Conservation (phyloP, 495 filamentous ascomycete genomes). For the Hapsidospora chrysogenum region DNA sequence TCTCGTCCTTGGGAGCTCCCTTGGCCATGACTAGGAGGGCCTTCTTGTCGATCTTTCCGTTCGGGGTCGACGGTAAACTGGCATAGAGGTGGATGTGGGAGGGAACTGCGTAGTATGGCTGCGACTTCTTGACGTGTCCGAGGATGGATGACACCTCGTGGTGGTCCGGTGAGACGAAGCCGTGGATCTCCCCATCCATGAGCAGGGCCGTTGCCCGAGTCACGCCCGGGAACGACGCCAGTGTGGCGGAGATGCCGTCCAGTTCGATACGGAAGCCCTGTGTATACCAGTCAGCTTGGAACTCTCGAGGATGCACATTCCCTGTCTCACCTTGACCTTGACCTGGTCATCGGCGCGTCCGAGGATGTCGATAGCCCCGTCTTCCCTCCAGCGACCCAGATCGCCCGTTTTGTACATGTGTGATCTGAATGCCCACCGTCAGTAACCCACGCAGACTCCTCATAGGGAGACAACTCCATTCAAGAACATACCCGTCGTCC, state of each 20-base stretch:
- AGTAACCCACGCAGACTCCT: too few relatives aligned
- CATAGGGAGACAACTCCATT: conserved; percentile 1
- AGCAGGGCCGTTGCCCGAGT: conserved; percentile 16
- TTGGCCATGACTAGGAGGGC: conserved; percentile 6
- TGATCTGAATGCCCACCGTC: too few relatives aligned
- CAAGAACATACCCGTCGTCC: conserved; percentile 12
- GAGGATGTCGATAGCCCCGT: conserved; percentile 14
- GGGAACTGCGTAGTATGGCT: conserved; percentile 21
- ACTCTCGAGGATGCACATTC: background rate
- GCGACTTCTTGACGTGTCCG: conserved; percentile 5
- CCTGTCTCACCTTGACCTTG: conserved; percentile 12
- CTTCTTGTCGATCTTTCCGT: conserved; percentile 23
- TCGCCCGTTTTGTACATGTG: conserved; percentile 22
- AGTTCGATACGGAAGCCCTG: conserved; percentile 23
- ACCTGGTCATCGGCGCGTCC: conserved; percentile 22
- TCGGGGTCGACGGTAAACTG: conserved; percentile 14
- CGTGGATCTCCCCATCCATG: conserved; percentile 14
- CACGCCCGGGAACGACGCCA: conserved; percentile 12
- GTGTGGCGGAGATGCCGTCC: conserved; percentile 15
- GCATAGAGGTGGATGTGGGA: conserved; percentile 9
- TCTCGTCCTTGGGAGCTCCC: background rate
- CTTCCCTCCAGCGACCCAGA: conserved; percentile 15
- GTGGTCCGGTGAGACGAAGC: conserved; percentile 11
- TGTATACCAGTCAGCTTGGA: background rate
- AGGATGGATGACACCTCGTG: conserved; percentile 7